Evolutionary conservation across 129 eudicot genomes (phyloP), one percentile per base, ranked within the genome.

Genomic region (Lactuca saligna): DNA sequence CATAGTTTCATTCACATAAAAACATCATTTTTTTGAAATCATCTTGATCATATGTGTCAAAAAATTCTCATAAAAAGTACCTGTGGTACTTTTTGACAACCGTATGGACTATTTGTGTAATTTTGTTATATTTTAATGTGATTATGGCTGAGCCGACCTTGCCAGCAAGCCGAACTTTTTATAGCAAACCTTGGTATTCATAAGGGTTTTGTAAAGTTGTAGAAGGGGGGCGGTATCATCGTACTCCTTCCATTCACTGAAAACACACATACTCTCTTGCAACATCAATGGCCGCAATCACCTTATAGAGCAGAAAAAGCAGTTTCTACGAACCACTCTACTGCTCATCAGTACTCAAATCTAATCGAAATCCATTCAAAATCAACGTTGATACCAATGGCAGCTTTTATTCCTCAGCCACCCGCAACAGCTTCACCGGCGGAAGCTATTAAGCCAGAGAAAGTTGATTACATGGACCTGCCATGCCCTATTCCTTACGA

Each of bases 401-500:
- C 90, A 32, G 63, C 95, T 7, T 75, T 69, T 15, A 53, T 80
- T 17, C 84, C 83, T 76, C 86, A 79, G 17, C 49, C 87, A 13
- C 80, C 74, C 29, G 16, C 83, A 51, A 54, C 83, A 16, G 51
- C 59, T 53, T 38, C 82, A 5, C 74, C 54, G 32, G 77, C 63
- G 17, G 65, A 68, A 17, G 75, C 75, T 59, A 67, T 71, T 62
- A 76, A 80, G 82, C 77, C 75, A 57, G 83, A 83, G 66, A 81
- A 79, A 69, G 80, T 82, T 51, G 95, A 92, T 78, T 92, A 92
- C 86, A 16, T 82, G 77, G 65, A 88, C 75, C 81, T 92, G 6
- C 98, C 98, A 4, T 88, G 95, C 63, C 98, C 98, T 34, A 84
- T 92, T 68, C 91, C 97, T 6, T 90, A 87, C 34, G 97, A 90